These are phyloP conservation scores for Suillus hirtellus DNA, from an alignment of 768 basidiomycete genomes.

Conservation along the genomic window DNA sequence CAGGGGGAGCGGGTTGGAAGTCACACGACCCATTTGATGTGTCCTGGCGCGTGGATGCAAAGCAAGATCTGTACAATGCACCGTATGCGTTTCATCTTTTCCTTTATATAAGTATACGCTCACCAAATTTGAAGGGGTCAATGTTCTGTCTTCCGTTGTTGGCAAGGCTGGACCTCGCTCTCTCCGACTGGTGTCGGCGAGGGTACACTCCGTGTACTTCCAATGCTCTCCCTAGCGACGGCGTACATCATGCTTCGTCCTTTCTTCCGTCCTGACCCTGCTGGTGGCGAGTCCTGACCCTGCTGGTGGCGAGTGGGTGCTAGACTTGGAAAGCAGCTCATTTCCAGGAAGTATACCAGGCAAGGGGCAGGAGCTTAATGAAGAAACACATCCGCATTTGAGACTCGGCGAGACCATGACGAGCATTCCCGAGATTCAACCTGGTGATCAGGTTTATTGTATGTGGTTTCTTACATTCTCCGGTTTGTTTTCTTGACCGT, in stretches of 20 bases:
- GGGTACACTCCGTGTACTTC: slow-evolving; percentile 65
- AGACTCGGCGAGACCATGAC: slow-evolving; percentile 55
- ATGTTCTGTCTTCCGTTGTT: slow-evolving; percentile 57
- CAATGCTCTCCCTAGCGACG: slow-evolving; percentile 52
- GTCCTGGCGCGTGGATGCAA: slow-evolving; percentile 46
- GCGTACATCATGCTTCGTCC: slow-evolving; percentile 67
- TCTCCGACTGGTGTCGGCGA: slow-evolving; percentile 56
- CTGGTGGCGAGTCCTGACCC: slow-evolving; percentile 43
- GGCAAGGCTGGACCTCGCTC: slow-evolving; percentile 58
- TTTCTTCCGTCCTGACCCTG: slow-evolving; percentile 51
- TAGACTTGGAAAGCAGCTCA: slow-evolving; percentile 48
- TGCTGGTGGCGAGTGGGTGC: slow-evolving; percentile 49
- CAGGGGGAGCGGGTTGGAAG: slow-evolving; percentile 45
- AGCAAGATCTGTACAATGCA: slow-evolving; percentile 62
- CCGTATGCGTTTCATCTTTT: slow-evolving; percentile 40
- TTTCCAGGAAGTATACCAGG: slow-evolving; percentile 60
- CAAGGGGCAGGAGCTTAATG: slow-evolving; percentile 55
- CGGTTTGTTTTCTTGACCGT: not conserved
- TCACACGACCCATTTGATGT: slow-evolving; percentile 54
- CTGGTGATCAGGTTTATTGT: slow-evolving; percentile 68
- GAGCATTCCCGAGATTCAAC: slow-evolving; percentile 55
- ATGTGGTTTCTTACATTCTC: slow-evolving; percentile 13
- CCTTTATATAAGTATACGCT: slow-evolving; percentile 14
- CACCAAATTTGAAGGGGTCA: slow-evolving; percentile 39
- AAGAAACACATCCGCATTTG: slow-evolving; percentile 64